Conservation (phyloP, 2,329 filamentous ascomycete species). For the Botrytis hyacinthi region DNA sequence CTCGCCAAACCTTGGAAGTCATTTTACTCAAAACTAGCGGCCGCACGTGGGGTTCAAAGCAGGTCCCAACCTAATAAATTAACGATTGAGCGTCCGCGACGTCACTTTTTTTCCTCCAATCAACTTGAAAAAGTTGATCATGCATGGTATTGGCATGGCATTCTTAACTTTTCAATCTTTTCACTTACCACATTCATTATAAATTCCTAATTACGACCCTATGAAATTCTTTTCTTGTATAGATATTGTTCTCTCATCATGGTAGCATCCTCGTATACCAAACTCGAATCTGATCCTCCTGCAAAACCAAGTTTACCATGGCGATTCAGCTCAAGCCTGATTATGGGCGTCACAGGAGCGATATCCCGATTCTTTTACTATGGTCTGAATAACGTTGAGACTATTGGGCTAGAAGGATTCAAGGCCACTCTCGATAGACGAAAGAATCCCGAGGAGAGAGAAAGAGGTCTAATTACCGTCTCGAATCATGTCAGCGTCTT, state of each 20-base stretch:
- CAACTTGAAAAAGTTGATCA: not conserved
- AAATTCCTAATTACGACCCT: not conserved
- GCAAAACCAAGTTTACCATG: constrained; percentile 51
- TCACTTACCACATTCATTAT: not conserved
- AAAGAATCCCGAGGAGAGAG: constrained; percentile 61
- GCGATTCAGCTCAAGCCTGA: constrained; percentile 69
- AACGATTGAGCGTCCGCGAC: not conserved
- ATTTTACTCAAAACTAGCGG: not conserved
- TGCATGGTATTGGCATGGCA: not conserved
- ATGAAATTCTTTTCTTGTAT: not conserved
- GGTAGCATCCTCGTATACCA: constrained; percentile 19
- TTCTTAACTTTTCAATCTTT: not conserved
- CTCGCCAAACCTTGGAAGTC: not conserved
- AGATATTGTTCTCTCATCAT: constrained; percentile 2
- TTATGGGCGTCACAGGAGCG: constrained; percentile 71
- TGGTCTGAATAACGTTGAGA: constrained; percentile 70
- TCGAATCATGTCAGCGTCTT: constrained; percentile 86
- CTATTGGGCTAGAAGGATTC: constrained; percentile 73
- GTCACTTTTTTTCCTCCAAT: constrained; percentile 12
- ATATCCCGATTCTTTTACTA: constrained; percentile 74
- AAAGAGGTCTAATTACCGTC: constrained; percentile 81
- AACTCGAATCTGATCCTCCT: constrained; percentile 23
- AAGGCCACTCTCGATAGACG: constrained; percentile 72
- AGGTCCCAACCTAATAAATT: constrained; percentile 2
- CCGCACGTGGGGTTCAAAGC: not conserved